Evolutionary conservation across 2,329 filamentous ascomycete species (phyloP), one percentile per base, ranked within the genome.

Genomic region (Sarocladium brachiariae): DNA sequence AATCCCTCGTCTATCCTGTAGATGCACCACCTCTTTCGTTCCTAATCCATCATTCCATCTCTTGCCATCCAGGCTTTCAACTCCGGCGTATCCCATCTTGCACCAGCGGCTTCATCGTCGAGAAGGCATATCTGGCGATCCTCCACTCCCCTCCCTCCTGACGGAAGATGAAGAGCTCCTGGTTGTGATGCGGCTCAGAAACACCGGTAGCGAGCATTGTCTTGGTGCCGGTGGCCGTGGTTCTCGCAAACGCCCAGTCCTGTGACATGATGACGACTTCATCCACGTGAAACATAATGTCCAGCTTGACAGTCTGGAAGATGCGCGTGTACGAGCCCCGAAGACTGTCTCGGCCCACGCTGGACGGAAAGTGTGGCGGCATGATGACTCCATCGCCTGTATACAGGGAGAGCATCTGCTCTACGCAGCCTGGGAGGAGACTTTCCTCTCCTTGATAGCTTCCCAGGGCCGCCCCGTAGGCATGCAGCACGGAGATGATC

Each of bases 361-460:
- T 53, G 25, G 57, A 41, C 1, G 57, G 16, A 30, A 59, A 58
- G 46, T 59, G 57, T 0, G 57, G 57, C 6, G 57, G 57, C 50
- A 59, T 53, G 10, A 59, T 59, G 30, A 59, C 57, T n/a, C 57
- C 57, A 6, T 58, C 57, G 19, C 49, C n/a, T 1, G 57, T 59
- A 47, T 58, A 59, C 11, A 59, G 56, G 2, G 49, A 47, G 2
- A 59, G 41, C 1, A 52, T 52, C 1, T 55, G 52, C 11, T 58
- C 50, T 1, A 58, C 57, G 9, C 37, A 21, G 11, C 7, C 7
- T n/a, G n/a, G n/a, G 37, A 6, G 19, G 4, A 39, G 16, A 14
- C 16, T 19, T 5, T 7, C 11, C 7, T 19, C 19, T 5, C 18
- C 37, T 21, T 53, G 51, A 25, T 55, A 52, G 34, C 52, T 55